Evolutionary conservation across 768 basidiomycete species (phyloP).

Genomic region (Boletellus emodensis): DNA sequence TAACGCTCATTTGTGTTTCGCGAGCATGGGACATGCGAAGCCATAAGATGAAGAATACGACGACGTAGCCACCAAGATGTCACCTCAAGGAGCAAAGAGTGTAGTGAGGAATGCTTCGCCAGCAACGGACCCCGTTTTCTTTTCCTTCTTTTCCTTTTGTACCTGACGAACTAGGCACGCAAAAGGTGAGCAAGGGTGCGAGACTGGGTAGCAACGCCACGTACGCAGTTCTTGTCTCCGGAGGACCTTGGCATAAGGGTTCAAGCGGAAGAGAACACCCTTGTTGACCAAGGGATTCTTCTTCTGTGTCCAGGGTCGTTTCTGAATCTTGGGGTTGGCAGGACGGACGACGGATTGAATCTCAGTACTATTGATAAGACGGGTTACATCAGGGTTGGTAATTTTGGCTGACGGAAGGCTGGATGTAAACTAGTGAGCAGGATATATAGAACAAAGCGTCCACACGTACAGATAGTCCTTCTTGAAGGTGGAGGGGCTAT

Average conservation of each 20-base stretch:
- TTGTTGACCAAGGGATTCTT: constrained; percentile 98
- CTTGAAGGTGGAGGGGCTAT: constrained; percentile 82
- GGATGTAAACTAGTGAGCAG: background rate
- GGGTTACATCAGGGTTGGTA: constrained; percentile 92
- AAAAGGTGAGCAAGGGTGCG: constrained; percentile 4
- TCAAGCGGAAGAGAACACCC: constrained; percentile 92
- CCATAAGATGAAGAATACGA: constrained; percentile 9
- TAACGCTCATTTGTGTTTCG: constrained; percentile 2
- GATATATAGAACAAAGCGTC: background rate
- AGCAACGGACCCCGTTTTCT: constrained; percentile 66
- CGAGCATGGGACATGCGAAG: constrained; percentile 11
- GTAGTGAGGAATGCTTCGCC: constrained; percentile 81
- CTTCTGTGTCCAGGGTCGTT: constrained; percentile 98
- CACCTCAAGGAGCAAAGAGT: constrained; percentile 76
- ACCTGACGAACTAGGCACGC: constrained; percentile 60
- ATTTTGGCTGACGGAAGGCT: constrained; percentile 97
- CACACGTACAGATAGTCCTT: constrained; percentile 76
- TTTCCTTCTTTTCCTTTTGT: constrained; percentile 51
- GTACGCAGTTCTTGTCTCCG: constrained; percentile 83
- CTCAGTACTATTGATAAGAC: constrained; percentile 96
- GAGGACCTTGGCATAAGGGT: constrained; percentile 96
- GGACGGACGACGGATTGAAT: constrained; percentile 96
- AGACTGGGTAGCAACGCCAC: constrained; percentile 32
- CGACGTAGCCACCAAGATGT: background rate
- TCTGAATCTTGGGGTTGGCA: constrained; percentile 77